Evolutionary conservation across 805 yeast species (phyloP).

Genomic region (Citeromyces nyonsensis): DNA sequence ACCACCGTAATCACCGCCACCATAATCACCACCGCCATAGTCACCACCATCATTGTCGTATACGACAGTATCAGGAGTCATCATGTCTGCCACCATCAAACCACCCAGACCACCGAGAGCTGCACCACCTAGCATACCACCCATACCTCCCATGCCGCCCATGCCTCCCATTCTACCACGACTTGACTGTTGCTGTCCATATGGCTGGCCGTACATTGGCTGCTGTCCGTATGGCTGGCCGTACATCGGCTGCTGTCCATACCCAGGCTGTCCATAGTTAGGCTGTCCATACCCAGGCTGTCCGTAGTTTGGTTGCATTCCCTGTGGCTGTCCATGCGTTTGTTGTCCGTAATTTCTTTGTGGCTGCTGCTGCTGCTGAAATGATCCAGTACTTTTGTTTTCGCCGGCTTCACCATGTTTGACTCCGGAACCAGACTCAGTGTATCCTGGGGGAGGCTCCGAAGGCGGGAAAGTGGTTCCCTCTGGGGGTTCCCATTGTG

Average conservation of each 20-base stretch:
- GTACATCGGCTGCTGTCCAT: slow-evolving; percentile 7
- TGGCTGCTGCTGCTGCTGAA: slow-evolving; percentile 5
- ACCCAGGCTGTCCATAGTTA: slow-evolving; percentile 3
- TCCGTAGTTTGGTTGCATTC: slow-evolving; percentile 4
- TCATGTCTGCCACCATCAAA: slow-evolving; percentile 4
- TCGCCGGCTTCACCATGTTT: not conserved
- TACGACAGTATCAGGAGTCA: slow-evolving; percentile 1
- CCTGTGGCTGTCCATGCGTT: slow-evolving; percentile 5
- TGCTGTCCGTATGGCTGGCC: slow-evolving; percentile 8
- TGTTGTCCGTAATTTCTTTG: slow-evolving; percentile 4
- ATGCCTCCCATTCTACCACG: slow-evolving; percentile 13
- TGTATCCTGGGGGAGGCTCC: slow-evolving; percentile 19
- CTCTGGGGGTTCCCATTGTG: slow-evolving; percentile 84
- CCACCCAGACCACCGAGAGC: slow-evolving; percentile 4
- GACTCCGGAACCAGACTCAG: slow-evolving; percentile 2
- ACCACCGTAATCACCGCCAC: slow-evolving; percentile 9
- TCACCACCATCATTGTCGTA: slow-evolving; percentile 1
- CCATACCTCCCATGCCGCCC: slow-evolving; percentile 14
- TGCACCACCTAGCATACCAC: slow-evolving; percentile 12
- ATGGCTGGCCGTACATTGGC: slow-evolving; percentile 8
- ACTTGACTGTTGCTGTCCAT: slow-evolving; percentile 5
- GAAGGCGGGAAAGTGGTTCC: slow-evolving; percentile 27
- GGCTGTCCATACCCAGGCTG: slow-evolving; percentile 6
- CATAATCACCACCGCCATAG: slow-evolving; percentile 3
- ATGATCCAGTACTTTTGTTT: not conserved